phyloP scores from a whole-genome alignment of 768 basidiomycete species.

The Pleurotus pulmonarius region DNA sequence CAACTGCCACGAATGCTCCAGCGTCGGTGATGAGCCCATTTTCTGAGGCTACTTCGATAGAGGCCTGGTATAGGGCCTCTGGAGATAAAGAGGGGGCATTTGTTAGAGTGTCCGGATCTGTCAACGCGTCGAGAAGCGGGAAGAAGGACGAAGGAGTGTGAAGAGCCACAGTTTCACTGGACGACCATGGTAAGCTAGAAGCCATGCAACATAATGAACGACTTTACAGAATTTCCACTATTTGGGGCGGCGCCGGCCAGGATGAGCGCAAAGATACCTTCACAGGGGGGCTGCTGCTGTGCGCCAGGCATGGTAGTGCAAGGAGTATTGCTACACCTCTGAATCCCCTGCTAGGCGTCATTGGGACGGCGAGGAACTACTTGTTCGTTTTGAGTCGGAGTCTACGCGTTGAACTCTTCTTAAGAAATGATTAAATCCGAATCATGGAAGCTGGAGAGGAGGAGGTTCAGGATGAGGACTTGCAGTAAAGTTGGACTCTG shows the following conservation, averaged over 20 bases:
- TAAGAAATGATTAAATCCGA: no score
- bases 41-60: conserved; percentile 46
- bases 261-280: conserved; percentile 59
- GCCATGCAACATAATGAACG: background rate
- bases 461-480: no score
- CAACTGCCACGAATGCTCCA: conserved; percentile 51
- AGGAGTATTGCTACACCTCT: background rate
- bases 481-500: no score
- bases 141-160: conserved; percentile 77
- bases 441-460: no score
- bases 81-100: conserved; percentile 32
- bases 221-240: conserved; percentile 63
- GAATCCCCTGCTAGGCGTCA: background rate
- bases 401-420: no score
- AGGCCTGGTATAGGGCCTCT: conserved; percentile 50
- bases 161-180: conserved; percentile 76
- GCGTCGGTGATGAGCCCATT: conserved; percentile 46
- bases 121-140: conserved; percentile 64
- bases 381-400: no score
- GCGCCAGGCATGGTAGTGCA: background rate
- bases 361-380: background rate
- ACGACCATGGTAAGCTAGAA: background rate
- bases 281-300: conserved; percentile 40
- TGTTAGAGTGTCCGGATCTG: conserved; percentile 42
- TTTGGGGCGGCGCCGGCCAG: conserved; percentile 60